phyloP scores from a whole-genome alignment of 441 rosid genomes.

The Gossypium lobatum region DNA sequence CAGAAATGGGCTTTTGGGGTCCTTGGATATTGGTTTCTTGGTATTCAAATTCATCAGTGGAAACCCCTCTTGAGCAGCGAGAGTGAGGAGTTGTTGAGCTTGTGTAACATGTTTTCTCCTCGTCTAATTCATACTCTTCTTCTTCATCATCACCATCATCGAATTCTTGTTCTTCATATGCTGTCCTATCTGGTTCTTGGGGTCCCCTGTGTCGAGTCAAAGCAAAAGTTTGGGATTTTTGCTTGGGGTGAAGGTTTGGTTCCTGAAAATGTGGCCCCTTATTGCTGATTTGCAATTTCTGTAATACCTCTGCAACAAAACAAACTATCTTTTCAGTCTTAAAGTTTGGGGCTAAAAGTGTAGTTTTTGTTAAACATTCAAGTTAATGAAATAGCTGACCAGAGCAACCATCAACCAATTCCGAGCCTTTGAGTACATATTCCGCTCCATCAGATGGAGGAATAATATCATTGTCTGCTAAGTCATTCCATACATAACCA shows the following conservation, averaged over 20 bases:
- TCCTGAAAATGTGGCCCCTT: conserved; percentile 26
- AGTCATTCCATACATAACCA: conserved; percentile 92
- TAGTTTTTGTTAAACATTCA: neutral
- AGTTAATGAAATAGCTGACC: conserved; percentile 27
- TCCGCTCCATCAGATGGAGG: conserved; percentile 75
- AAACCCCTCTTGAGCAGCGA: conserved; percentile 70
- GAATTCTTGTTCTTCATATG: conserved; percentile 28
- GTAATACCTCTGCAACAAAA: conserved; percentile 15
- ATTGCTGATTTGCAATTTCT: conserved; percentile 23
- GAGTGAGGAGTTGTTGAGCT: conserved; percentile 82
- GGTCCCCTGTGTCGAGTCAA: conserved; percentile 16
- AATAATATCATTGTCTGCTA: conserved; percentile 65
- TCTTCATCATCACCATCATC: conserved; percentile 18
- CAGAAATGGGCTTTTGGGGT: conserved; percentile 15
- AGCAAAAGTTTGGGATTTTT: conserved; percentile 14
- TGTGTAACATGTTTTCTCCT: conserved; percentile 70
- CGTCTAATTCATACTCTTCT: conserved; percentile 32
- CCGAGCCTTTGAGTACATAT: conserved; percentile 91
- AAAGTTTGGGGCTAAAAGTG: neutral
- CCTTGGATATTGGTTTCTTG: conserved; percentile 13
- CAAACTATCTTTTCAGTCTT: neutral
- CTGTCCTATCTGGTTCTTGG: conserved; percentile 8
- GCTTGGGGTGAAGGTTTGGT: conserved; percentile 37
- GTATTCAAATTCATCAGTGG: conserved; percentile 55
- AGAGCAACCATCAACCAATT: conserved; percentile 42